Conservation (phyloP, 352 stramenopile species). For the Phytophthora niederhauseri region DNA sequence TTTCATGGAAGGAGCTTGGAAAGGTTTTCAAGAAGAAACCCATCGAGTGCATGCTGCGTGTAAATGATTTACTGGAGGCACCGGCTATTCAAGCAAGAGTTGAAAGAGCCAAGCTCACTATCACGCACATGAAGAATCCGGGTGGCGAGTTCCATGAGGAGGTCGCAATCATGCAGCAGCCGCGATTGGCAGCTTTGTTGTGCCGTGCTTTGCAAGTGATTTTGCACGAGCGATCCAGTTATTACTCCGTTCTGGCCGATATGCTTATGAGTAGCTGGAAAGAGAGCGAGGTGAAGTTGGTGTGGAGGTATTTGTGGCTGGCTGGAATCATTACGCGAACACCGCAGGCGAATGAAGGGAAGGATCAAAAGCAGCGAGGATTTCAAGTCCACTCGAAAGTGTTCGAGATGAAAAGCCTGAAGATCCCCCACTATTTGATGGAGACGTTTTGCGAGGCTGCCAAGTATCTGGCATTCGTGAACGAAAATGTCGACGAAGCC, state of each 20-base stretch:
- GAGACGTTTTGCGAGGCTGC: constrained; percentile 73
- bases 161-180: constrained; percentile 52
- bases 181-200: constrained; percentile 66
- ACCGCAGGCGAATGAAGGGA: constrained; percentile 44
- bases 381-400: constrained; percentile 78
- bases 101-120: constrained; percentile 58
- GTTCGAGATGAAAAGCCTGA: constrained; percentile 73
- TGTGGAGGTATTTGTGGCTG: constrained; percentile 87
- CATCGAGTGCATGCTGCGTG: constrained; percentile 69
- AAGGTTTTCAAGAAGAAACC: constrained; percentile 65
- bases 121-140: constrained; percentile 78
- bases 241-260: constrained; percentile 75
- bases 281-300: constrained; percentile 79
- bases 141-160: constrained; percentile 76
- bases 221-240: constrained; percentile 73
- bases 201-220: constrained; percentile 83
- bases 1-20: constrained; percentile 75
- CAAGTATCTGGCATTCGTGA: constrained; percentile 73
- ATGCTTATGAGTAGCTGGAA: constrained; percentile 76
- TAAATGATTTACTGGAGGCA: constrained; percentile 67
- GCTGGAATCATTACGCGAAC: constrained; percentile 74
- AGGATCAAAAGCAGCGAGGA: constrained; percentile 67
- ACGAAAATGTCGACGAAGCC: constrained; percentile 73
- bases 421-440: constrained; percentile 68
- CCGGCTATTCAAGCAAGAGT: constrained; percentile 69